phyloP scores from a whole-genome alignment of 2,329 filamentous ascomycete species.

The Fusarium buharicum region DNA sequence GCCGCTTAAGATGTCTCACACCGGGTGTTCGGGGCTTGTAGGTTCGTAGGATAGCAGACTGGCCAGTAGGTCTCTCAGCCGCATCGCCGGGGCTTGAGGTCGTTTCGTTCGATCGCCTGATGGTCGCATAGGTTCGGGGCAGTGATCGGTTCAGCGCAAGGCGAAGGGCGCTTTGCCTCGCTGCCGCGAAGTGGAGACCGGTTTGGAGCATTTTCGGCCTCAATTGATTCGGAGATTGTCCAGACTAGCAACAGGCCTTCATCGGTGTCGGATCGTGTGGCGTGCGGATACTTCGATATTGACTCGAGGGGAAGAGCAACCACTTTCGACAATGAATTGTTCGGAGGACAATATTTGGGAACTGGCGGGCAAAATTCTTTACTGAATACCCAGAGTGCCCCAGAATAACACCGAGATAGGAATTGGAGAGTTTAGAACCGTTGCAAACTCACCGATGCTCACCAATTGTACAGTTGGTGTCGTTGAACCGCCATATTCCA shows the following conservation, averaged over 20 bases:
- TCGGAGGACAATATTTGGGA: conserved; percentile 4
- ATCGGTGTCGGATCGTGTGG: conserved; percentile 24
- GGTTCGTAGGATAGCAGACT: conserved; percentile 72
- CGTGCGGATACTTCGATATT: conserved; percentile 27
- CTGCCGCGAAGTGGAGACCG: conserved; percentile 46
- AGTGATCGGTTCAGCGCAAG: conserved; percentile 44
- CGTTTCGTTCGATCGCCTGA: conserved; percentile 34
- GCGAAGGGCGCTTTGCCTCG: conserved; percentile 45
- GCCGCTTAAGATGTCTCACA: conserved; percentile 87
- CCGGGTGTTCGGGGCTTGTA: conserved; percentile 96
- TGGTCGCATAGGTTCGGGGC: conserved; percentile 49
- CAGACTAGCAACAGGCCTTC: conserved; percentile 17
- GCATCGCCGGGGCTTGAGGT: conserved; percentile 39
- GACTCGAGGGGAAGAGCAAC: conserved; percentile 25
- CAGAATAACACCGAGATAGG: conserved; percentile 5
- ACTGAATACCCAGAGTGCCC: conserved; percentile 19
- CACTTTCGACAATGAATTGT: conserved; percentile 21
- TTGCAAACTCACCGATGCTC: conserved; percentile 33
- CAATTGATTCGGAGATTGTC: background rate
- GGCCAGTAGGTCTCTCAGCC: conserved; percentile 42
- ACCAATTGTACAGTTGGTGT: conserved; percentile 30
- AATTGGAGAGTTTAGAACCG: conserved; percentile 23
- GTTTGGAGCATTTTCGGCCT: conserved; percentile 47
- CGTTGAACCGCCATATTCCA: conserved; percentile 22
- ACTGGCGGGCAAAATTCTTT: conserved; percentile 20